Evolutionary conservation across 306 rosid genomes (phyloP).

Genomic region (Lathyrus sativus): DNA sequence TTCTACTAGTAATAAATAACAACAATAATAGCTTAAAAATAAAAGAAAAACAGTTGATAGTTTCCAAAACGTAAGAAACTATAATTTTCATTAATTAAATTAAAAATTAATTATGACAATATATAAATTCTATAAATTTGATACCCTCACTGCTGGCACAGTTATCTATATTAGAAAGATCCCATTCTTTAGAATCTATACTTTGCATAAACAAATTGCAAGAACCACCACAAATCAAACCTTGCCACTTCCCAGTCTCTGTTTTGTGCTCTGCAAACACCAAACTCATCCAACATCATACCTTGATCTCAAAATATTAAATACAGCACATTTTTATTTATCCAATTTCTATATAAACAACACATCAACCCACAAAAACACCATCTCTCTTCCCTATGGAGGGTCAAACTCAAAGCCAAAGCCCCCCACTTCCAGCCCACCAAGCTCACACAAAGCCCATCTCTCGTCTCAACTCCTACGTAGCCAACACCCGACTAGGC

Average conservation of each 20-base stretch:
- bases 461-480: slow-evolving; percentile 58
- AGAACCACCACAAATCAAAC: slow-evolving; percentile 15
- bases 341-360: slow-evolving; percentile 4
- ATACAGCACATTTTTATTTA: background rate
- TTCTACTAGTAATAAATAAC: background rate
- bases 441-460: slow-evolving; percentile 40
- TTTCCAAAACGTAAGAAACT: background rate
- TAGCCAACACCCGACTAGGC: slow-evolving; percentile 58
- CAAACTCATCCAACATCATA: slow-evolving; percentile 4
- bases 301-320: slow-evolving; percentile 8
- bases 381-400: slow-evolving; percentile 37
- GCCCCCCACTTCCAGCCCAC: slow-evolving; percentile 40
- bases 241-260: slow-evolving; percentile 13
- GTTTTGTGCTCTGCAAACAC: background rate
- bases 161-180: slow-evolving; percentile 41
- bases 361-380: background rate
- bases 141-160: background rate
- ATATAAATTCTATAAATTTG: background rate
- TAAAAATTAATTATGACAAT: background rate
- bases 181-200: slow-evolving; percentile 44
- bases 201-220: slow-evolving; percentile 11
- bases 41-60: background rate
- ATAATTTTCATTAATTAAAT: background rate
- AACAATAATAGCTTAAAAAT: background rate
- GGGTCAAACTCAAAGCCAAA: slow-evolving; percentile 37